A percentile compares a stretch with the other conserved stretches of the same genome.
Evolutionary conservation across 345 rosid genomes (phyloP).

Genomic region (Gossypium sturtianum): DNA sequence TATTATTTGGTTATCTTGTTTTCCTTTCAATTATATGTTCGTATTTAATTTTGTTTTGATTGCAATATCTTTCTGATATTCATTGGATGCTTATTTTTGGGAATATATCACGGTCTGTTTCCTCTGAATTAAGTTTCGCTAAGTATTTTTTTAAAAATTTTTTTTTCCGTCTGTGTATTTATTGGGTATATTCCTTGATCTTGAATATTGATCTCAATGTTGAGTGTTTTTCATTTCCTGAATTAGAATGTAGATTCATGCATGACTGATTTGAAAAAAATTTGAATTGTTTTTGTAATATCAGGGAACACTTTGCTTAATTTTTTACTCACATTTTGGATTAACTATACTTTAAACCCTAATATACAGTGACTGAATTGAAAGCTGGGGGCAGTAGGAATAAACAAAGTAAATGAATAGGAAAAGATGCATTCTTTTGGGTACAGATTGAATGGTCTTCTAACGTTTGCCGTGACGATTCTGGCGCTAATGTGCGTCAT

Average conservation of each 20-base stretch:
- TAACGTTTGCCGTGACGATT: slow-evolving; percentile 74
- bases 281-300: not conserved
- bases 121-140: no score
- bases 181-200: not conserved
- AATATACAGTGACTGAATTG: not conserved
- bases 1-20: not conserved
- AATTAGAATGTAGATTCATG: not conserved
- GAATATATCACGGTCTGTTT: no score
- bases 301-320: not conserved
- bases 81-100: no score
- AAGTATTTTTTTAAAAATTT: no score
- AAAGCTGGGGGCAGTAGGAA: not conserved
- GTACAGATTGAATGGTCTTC: slow-evolving; percentile 82
- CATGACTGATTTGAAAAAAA: not conserved
- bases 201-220: not conserved
- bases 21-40: not conserved
- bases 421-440: slow-evolving; percentile 76
- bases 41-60: no score
- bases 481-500: slow-evolving; percentile 82
- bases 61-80: no score
- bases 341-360: not conserved
- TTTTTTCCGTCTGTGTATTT: not conserved
- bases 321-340: not conserved
- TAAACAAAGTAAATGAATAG: not conserved
- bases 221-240: not conserved